Evolutionary conservation across 495 filamentous ascomycete species (phyloP), one percentile per base, ranked within the genome.

Genomic region (Xylaria cubensis): DNA sequence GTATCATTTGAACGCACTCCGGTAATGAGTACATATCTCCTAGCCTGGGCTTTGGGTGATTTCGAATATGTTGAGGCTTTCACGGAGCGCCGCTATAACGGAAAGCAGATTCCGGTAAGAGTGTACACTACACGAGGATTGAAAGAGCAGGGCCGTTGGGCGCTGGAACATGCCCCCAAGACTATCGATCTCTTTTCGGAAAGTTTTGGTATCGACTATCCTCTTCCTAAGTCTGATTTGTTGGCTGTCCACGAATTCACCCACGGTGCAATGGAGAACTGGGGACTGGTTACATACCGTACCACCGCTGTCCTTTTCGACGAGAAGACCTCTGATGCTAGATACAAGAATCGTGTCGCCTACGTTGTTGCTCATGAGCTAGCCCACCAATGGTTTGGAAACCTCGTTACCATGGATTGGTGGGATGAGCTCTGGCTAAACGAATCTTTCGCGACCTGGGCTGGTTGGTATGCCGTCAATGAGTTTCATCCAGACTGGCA

Each of bases 311-410:
- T 99, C 56, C 84, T 99, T 8, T 98, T 95, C 77, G 94, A 99
- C 77, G 93, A 97, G 82, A 90, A 94, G 73, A 92, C 91, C 64
- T 97, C 94, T 0, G 95, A 97, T 79, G 89, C 92, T 44, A 88
- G 90, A 29, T 97, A 94, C 80, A 94, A 92, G 79, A 97, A 97
- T 78, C 86, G 94, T 46, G 92, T 99, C 65, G 95, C 95, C 24
- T 97, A 99, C 74, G 94, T 98, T 41, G 94, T 98, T 24, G 93
- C 94, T 7, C 94, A 97, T 80, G 95, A 99, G 78, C 84, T 99
- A 58, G 96, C 96, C 39, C 96, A 99, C 81, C 96, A 98, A 83
- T 99, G 96, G 96, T 99, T 98, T 77, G 96, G 96, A 41, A 97
- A 99, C 78, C 88, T 98, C 21, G 96, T 98, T 26, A 93, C 92